Conservation (phyloP, 176 grass and related monocot genomes). For the Canna indica region DNA sequence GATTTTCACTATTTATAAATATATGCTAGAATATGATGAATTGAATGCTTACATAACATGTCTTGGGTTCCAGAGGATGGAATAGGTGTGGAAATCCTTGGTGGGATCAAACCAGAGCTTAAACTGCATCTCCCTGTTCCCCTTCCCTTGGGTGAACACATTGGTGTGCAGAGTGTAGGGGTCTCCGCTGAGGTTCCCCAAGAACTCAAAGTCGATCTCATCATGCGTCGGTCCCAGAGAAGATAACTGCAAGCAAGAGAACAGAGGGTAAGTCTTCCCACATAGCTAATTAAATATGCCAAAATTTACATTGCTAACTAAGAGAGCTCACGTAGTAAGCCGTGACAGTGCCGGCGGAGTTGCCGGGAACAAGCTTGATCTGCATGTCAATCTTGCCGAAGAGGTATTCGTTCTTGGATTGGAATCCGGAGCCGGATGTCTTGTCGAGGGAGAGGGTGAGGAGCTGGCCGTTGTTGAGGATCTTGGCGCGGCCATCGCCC, state of each 20-base stretch:
- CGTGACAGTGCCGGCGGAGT: slow-evolving; percentile 13
- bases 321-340: slow-evolving; percentile 7
- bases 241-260: not conserved
- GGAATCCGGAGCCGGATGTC: slow-evolving; percentile 6
- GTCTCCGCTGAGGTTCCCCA: slow-evolving; percentile 7
- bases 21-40: not conserved
- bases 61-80: slow-evolving; percentile 13
- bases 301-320: not conserved
- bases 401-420: slow-evolving; percentile 15
- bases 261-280: not conserved
- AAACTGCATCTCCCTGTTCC: slow-evolving; percentile 11
- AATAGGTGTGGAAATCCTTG: slow-evolving; percentile 20
- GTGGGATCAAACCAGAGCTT: slow-evolving; percentile 19
- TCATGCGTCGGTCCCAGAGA: slow-evolving; percentile 3
- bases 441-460: slow-evolving; percentile 13
- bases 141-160: slow-evolving; percentile 7
- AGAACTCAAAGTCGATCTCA: slow-evolving; percentile 12
- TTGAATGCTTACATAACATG: slow-evolving; percentile 8
- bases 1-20: not conserved
- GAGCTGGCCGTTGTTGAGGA: not conserved
- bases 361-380: slow-evolving; percentile 15
- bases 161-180: slow-evolving; percentile 3
- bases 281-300: not conserved
- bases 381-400: slow-evolving; percentile 12
- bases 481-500: not conserved